A percentile compares a stretch with the other conserved stretches of the same genome.
These are phyloP conservation scores for Vicia villosa DNA, from an alignment of 306 rosid genomes.

Conservation along the genomic window DNA sequence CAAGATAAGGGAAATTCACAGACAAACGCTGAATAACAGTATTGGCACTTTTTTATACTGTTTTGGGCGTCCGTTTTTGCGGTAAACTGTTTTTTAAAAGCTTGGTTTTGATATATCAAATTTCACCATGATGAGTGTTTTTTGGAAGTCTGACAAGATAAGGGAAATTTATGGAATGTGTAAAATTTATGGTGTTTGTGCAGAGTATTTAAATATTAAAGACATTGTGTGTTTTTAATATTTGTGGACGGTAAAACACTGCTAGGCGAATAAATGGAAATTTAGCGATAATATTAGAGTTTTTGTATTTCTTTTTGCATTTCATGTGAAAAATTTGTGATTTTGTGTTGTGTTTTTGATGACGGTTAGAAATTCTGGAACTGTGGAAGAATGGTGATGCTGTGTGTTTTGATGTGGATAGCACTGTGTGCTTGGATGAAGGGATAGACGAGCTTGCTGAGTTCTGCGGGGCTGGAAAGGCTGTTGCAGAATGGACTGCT, in stretches of 20 bases:
- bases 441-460: slow-evolving; percentile 96
- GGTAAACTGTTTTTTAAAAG: too few relatives aligned
- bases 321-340: too few relatives aligned
- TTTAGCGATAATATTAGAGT: too few relatives aligned
- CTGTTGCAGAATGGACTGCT: slow-evolving; percentile 97
- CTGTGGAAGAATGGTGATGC: slow-evolving; percentile 64
- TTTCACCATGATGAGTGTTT: not conserved
- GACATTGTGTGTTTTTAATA: not conserved
- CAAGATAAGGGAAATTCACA: not conserved
- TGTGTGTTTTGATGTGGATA: slow-evolving; percentile 63
- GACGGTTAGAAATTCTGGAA: slow-evolving; percentile 53
- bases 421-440: slow-evolving; percentile 81
- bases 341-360: slow-evolving; percentile 1
- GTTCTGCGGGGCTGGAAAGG: slow-evolving; percentile 94
- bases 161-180: not conserved
- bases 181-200: not conserved
- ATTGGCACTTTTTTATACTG: too few relatives aligned
- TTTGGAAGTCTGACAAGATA: not conserved
- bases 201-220: not conserved
- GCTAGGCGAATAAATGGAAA: too few relatives aligned
- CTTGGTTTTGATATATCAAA: not conserved
- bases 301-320: too few relatives aligned
- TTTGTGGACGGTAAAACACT: not conserved
- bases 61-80: too few relatives aligned
- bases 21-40: too few relatives aligned